These are phyloP conservation scores for Petrea volubilis DNA, from an alignment of 257 asterid genomes.

Conservation along the genomic window DNA sequence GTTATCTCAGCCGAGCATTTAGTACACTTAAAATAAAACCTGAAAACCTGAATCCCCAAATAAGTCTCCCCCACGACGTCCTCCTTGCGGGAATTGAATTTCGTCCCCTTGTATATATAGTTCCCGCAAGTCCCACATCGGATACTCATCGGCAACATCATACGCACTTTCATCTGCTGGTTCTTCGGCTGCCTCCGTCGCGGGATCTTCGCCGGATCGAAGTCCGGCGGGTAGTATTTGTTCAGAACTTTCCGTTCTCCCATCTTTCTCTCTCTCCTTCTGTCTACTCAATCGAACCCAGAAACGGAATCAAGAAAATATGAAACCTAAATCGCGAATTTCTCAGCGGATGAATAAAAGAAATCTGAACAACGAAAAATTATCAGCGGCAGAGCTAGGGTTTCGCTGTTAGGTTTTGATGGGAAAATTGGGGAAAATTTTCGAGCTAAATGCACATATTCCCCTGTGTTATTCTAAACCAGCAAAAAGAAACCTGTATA, in stretches of 20 bases:
- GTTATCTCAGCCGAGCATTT: slow-evolving; percentile 87
- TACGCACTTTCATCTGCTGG: slow-evolving; percentile 80
- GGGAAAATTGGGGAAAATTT: neutral
- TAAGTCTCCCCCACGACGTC: slow-evolving; percentile 83
- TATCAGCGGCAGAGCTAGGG: neutral
- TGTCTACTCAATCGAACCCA: too few relatives aligned
- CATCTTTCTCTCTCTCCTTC: slow-evolving; percentile 36
- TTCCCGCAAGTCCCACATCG: slow-evolving; percentile 81
- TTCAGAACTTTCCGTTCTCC: slow-evolving; percentile 89
- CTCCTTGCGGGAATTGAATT: slow-evolving; percentile 88
- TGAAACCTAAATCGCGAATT: too few relatives aligned
- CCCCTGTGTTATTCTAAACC: too few relatives aligned
- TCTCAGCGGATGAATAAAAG: too few relatives aligned
- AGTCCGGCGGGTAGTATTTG: slow-evolving; percentile 94
- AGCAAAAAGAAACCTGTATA: too few relatives aligned
- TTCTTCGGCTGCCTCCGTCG: slow-evolving; percentile 78
- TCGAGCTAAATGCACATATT: neutral
- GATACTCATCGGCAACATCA: slow-evolving; percentile 97
- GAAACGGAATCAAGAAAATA: too few relatives aligned
- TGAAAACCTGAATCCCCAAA: slow-evolving; percentile 80
- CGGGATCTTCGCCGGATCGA: slow-evolving; percentile 88
- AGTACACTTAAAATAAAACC: slow-evolving; percentile 88
- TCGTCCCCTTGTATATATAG: slow-evolving; percentile 80
- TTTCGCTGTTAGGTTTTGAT: neutral
- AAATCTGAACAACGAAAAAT: too few relatives aligned